phyloP scores from a whole-genome alignment of 2,329 filamentous ascomycete genomes.

The Cladosporium colombiae region DNA sequence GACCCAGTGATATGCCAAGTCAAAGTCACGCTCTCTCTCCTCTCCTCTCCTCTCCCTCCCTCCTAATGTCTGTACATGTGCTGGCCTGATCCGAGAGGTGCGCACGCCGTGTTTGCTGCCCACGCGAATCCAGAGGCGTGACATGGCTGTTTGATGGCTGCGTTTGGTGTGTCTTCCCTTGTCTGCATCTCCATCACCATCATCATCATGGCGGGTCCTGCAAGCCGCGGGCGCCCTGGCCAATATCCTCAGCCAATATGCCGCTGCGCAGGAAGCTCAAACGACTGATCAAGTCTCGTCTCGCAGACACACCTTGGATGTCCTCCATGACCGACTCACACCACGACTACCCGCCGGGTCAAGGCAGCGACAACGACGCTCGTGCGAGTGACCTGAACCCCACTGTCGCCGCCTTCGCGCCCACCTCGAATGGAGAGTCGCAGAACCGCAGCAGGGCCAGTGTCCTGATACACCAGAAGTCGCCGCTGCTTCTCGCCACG shows the following conservation, averaged over 20 bases:
- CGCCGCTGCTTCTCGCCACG: slow-evolving; percentile 85
- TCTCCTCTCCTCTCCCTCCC: too few species aligned
- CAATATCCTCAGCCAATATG: slow-evolving; percentile 15
- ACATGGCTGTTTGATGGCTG: slow-evolving; percentile 29
- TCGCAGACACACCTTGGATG: slow-evolving; percentile 52
- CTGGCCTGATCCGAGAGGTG: background rate
- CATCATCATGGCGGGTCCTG: background rate
- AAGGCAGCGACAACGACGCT: slow-evolving; percentile 28
- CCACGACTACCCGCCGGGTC: slow-evolving; percentile 45
- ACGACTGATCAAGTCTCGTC: slow-evolving; percentile 24
- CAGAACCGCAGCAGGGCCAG: slow-evolving; percentile 26
- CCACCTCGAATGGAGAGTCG: slow-evolving; percentile 63
- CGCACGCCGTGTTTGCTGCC: slow-evolving; percentile 7
- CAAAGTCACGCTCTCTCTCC: background rate
- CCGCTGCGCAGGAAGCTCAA: slow-evolving; percentile 20
- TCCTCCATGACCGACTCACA: slow-evolving; percentile 49
- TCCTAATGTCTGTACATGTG: slow-evolving; percentile 11
- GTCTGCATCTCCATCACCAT: background rate
- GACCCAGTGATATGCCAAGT: slow-evolving; percentile 6
- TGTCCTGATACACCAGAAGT: slow-evolving; percentile 96
- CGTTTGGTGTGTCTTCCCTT: slow-evolving; percentile 27
- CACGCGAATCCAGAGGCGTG: slow-evolving; percentile 8
- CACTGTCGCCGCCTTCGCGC: slow-evolving; percentile 88
- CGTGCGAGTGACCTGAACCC: slow-evolving; percentile 52
- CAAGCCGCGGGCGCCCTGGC: background rate